Evolutionary conservation across 2,329 filamentous ascomycete genomes (phyloP), one percentile per base, ranked within the genome.

Genomic region (Penicillium sp.): DNA sequence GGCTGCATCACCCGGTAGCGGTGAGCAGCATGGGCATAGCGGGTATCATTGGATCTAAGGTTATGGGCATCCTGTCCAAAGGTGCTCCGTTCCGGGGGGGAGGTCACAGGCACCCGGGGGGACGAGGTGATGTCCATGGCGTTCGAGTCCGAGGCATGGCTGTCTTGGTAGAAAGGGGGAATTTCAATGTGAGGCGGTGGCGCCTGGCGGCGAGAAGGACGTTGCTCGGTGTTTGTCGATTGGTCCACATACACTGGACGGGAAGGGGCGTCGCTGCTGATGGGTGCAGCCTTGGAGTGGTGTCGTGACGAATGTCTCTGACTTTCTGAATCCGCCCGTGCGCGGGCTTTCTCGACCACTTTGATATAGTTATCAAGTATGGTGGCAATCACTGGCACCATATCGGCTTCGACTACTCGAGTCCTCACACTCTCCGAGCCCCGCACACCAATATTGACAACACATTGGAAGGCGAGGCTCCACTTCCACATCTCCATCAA

Each of bases 401-500:
- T 96, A 70, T 98, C 93, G 55, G 93, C 93, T 73, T 98, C 93
- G 45, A 98, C 93, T 2, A 98, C 91, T 58, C 93, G 80, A 51
- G 93, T 97, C 60, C 93, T 82, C 52, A 98, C 93, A 59, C 82
- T 83, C 73, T 98, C 93, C 12, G 93, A 96, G 53, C 93, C 93
- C 60, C 93, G 82, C 53, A 98, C 91, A 49, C 93, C 93, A 65
- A 98, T 97, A 70, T 98, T 98, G 67, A 98, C 93, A 57, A 97
- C 90, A 69, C 93, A 98, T 72, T 97, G 93, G 70, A 98, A 98
- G 46, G 93, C 93, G 55, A 98, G 79, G 66, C 96, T 98, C 93
- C 93, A 98, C 73, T 97, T 97, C 93, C 93, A 98, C 87, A 95
- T 95, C 69, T 96, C 91, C 91, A 97, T 96, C 83, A 96, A 85